These are phyloP conservation scores for Setaria viridis DNA, from an alignment of 202 grass and related monocot genomes.

Conservation along the genomic window DNA sequence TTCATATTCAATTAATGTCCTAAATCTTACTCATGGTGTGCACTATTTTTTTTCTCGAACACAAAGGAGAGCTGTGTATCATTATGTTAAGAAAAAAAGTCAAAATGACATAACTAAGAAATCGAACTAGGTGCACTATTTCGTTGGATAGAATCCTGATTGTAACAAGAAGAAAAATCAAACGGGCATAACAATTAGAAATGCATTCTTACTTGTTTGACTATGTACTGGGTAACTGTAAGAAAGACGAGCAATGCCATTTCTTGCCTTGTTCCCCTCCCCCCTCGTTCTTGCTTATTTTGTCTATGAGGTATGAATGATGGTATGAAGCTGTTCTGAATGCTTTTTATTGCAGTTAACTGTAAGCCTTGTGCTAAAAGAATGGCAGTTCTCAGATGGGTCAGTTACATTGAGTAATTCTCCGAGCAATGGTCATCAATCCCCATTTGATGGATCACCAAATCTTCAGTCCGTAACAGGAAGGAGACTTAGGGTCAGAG, in stretches of 20 bases:
- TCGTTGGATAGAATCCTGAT: neutral
- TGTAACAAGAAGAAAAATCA: conserved; percentile 12
- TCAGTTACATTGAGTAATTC: conserved; percentile 73
- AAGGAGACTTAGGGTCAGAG: conserved; percentile 79
- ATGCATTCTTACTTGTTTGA: neutral
- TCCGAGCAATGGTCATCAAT: conserved; percentile 43
- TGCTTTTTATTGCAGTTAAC: conserved; percentile 68
- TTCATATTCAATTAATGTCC: neutral
- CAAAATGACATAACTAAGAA: no score
- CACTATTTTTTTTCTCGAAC: no score
- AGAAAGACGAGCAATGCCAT: neutral
- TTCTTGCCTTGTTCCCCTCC: conserved; percentile 6
- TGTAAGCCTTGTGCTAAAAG: conserved; percentile 81
- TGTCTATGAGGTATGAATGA: conserved; percentile 6
- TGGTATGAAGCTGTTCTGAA: conserved; percentile 23
- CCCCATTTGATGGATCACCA: conserved; percentile 45
- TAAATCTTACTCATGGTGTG: neutral
- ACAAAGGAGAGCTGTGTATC: no score
- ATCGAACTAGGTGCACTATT: neutral
- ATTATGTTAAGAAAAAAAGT: no score
- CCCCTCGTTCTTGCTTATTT: conserved; percentile 17
- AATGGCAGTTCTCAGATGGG: conserved; percentile 98
- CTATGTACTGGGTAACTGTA: conserved; percentile 25
- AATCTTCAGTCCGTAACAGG: conserved; percentile 73
- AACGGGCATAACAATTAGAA: neutral